A percentile compares a stretch with the other conserved stretches of the same genome.
phyloP scores from a whole-genome alignment of 83 land plant genomes.

The Isoetes engelmannii region DNA sequence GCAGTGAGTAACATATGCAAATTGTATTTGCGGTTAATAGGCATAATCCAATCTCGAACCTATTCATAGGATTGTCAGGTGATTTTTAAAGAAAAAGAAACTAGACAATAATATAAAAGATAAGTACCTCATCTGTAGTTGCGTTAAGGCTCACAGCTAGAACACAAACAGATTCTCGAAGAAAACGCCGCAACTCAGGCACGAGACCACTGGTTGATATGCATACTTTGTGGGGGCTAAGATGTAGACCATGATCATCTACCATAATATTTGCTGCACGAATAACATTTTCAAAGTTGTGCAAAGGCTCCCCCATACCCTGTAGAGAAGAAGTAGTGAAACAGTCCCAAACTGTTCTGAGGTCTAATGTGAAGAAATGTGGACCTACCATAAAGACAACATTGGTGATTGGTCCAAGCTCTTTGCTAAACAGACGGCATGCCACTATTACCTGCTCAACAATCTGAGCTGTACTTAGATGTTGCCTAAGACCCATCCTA shows the following conservation, averaged over 20 bases:
- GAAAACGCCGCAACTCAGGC: conserved; percentile 73
- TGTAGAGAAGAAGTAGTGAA: conserved; percentile 16
- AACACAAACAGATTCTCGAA: conserved; percentile 59
- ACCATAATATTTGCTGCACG: conserved; percentile 73
- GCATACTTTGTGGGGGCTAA: conserved; percentile 81
- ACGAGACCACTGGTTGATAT: conserved; percentile 93
- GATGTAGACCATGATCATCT: conserved; percentile 78
- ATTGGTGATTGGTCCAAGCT: conserved; percentile 66
- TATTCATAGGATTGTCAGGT: conserved; percentile 17
- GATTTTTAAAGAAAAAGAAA: not conserved
- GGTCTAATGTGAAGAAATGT: not conserved
- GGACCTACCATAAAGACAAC: conserved; percentile 84
- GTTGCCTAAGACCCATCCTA: conserved; percentile 80
- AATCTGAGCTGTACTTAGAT: conserved; percentile 73
- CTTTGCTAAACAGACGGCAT: conserved; percentile 47
- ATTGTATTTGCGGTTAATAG: conserved; percentile 83
- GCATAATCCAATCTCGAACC: conserved; percentile 91
- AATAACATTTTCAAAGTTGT: conserved; percentile 78
- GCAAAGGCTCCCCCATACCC: conserved; percentile 99
- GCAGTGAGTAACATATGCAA: conserved; percentile 50
- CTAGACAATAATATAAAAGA: not conserved
- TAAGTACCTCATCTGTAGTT: conserved; percentile 81
- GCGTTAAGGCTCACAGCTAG: conserved; percentile 95
- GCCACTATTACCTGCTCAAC: conserved; percentile 94
- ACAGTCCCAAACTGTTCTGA: not conserved